phyloP scores from a whole-genome alignment of 192 early-diverging fungal species.

The Coemansia sp. region DNA sequence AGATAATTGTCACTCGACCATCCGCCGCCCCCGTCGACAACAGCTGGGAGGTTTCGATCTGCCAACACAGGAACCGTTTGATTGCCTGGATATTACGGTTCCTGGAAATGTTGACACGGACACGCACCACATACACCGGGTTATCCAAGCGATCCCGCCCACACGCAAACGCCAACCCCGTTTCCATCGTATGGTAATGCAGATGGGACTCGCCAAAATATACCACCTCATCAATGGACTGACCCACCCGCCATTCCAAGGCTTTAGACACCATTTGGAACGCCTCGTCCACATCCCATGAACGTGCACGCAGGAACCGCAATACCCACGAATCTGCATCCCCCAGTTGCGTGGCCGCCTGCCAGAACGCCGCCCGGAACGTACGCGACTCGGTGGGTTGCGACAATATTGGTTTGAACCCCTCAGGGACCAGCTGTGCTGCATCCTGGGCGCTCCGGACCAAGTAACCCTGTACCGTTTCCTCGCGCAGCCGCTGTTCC shows the following conservation, averaged over 20 bases:
- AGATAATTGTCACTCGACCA: conserved; percentile 63
- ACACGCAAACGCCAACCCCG: conserved; percentile 51
- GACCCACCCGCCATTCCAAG: conserved; percentile 65
- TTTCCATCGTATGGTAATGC: conserved; percentile 47
- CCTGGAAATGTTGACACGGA: conserved; percentile 45
- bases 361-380: conserved; percentile 57
- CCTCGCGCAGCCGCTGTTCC: not conserved
- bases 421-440: conserved; percentile 1
- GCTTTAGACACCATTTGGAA: conserved; percentile 61
- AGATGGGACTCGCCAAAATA: conserved; percentile 53
- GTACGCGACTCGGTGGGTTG: conserved; percentile 6
- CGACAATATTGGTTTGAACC: conserved; percentile 25
- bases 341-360: conserved; percentile 51
- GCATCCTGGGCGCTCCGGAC: not conserved
- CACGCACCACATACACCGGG: conserved; percentile 53
- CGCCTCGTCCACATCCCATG: conserved; percentile 72
- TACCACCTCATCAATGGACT: conserved; percentile 52
- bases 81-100: conserved; percentile 53
- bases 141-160: conserved; percentile 48
- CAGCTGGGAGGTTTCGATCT: conserved; percentile 56
- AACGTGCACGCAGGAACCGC: conserved; percentile 79
- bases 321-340: conserved; percentile 66
- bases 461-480: conserved; percentile 14
- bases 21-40: conserved; percentile 38
- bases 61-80: conserved; percentile 57